Evolutionary conservation across 306 rosid species (phyloP).

Genomic region (Styphnolobium japonicum): DNA sequence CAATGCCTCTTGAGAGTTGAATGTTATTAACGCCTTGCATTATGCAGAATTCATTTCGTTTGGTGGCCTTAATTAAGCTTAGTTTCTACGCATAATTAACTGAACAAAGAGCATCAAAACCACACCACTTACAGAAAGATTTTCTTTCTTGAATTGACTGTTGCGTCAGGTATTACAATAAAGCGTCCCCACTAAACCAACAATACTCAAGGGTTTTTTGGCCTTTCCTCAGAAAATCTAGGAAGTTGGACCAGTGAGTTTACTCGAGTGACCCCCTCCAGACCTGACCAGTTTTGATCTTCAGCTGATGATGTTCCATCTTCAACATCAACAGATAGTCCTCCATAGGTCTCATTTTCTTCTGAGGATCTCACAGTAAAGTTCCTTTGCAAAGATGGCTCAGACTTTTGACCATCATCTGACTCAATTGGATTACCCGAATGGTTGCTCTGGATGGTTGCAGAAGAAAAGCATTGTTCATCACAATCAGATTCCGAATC

Average conservation of each 20-base stretch:
- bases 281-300: constrained; percentile 83
- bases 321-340: constrained; percentile 40
- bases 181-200: constrained; percentile 23
- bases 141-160: constrained; percentile 35
- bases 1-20: background rate
- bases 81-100: constrained; percentile 14
- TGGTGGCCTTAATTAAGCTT: constrained; percentile 3
- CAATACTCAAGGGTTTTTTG: constrained; percentile 35
- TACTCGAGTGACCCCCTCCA: constrained; percentile 93
- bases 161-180: constrained; percentile 35
- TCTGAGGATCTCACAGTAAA: constrained; percentile 68
- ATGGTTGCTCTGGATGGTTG: constrained; percentile 64
- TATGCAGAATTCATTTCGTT: background rate
- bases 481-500: constrained; percentile 84
- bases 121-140: constrained; percentile 22
- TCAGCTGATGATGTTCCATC: constrained; percentile 45
- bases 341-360: constrained; percentile 43
- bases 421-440: constrained; percentile 71
- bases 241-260: constrained; percentile 99
- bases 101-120: background rate
- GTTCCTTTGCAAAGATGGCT: constrained; percentile 81
- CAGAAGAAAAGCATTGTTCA: constrained; percentile 80
- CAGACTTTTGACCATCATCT: constrained; percentile 70
- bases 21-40: background rate
- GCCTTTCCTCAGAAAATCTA: constrained; percentile 78